Evolutionary conservation across 2,329 filamentous ascomycete genomes (phyloP), one percentile per base, ranked within the genome.

Genomic region (Rosellinia necatrix): DNA sequence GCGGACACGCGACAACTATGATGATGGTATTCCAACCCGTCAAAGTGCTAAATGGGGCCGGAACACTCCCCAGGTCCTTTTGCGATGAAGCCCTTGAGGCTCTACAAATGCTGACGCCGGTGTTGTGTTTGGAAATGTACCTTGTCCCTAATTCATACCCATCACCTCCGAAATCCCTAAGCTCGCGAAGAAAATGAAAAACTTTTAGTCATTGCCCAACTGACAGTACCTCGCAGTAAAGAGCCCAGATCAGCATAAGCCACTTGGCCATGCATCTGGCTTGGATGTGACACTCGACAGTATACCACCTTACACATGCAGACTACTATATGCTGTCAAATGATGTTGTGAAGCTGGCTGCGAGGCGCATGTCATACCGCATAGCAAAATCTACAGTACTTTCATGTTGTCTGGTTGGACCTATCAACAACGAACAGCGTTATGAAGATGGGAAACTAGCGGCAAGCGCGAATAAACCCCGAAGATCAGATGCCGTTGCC

Each of bases 271-370:
- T 54, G 37, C 42, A 51, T 46, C 48, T 49, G 29, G 30, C 24
- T 17, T 51, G 35, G 25, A 40, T 40, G 29, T 46, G 27, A 49
- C 54, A 41, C 49, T 47, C 22, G 15, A 38, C 49, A 27, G 43
- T 29, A 52, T 46, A 48, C 43, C 22, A 41, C 32, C 44, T 56
- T 30, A 21, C 6, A 7, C 48, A 52, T 27, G 19, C 25, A 32
- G 46, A 46, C 34, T 48, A 42, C 47, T 49, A 46, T 51, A 58
- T 32, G 35, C 29, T 38, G 49, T 53, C 35, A 50, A 58, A 47
- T 49, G 27, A 47, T 44, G 42, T 42, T 15, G 47, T 50, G 47
- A 38, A 38, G 24, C 25, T 38, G 8, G 30, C 41, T 50, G 49
- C 19, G 29, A 49, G 24, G 22, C 53, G 50, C 46, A 57, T 49